phyloP scores from a whole-genome alignment of 352 stramenopile species.

The Pythium coloratum region DNA sequence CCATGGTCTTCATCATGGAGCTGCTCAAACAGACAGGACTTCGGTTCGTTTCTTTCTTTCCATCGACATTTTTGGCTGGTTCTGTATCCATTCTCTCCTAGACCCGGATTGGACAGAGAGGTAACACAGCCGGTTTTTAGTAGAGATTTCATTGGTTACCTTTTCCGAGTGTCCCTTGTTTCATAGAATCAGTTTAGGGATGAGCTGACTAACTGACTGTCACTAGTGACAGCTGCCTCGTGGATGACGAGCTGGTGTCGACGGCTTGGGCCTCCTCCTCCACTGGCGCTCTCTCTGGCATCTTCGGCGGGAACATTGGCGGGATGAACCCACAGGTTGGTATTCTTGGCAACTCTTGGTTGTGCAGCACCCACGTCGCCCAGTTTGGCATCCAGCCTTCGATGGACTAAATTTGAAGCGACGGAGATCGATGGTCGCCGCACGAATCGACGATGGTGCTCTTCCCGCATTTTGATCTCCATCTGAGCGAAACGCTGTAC shows the following conservation, averaged over 20 bases:
- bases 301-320: neutral
- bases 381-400: too few relatives aligned
- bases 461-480: neutral
- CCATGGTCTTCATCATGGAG: neutral
- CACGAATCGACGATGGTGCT: neutral
- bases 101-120: neutral
- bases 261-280: too few relatives aligned
- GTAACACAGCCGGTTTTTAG: neutral
- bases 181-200: neutral
- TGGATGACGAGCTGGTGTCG: too few relatives aligned
- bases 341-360: neutral
- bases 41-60: slow-evolving; percentile 3
- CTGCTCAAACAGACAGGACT: neutral
- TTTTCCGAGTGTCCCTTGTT: neutral
- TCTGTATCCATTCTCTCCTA: neutral
- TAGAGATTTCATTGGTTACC: neutral
- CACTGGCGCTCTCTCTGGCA: neutral
- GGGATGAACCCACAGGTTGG: too few relatives aligned
- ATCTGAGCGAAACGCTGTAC: neutral
- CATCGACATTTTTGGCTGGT: neutral
- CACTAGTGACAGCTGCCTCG: too few relatives aligned
- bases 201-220: neutral
- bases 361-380: too few relatives aligned
- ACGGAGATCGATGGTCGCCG: neutral
- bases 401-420: too few relatives aligned